These are phyloP conservation scores for Strobilomyces confusus DNA, from an alignment of 768 basidiomycete genomes.

Conservation along the genomic window DNA sequence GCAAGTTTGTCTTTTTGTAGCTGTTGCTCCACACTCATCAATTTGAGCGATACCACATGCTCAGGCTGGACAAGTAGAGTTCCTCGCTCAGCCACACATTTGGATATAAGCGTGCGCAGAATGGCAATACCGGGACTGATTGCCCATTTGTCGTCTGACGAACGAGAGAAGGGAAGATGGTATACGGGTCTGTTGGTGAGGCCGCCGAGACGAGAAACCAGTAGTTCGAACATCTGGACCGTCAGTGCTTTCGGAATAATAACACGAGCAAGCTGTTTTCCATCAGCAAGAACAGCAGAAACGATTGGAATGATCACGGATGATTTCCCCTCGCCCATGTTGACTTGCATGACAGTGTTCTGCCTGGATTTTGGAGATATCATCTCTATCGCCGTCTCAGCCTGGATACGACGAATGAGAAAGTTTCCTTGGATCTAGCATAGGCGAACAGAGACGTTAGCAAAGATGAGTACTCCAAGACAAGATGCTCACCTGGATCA, in stretches of 20 bases:
- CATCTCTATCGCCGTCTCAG: constrained; percentile 39
- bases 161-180: constrained; percentile 37
- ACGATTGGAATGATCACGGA: not conserved
- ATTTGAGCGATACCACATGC: not conserved
- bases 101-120: not conserved
- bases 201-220: constrained; percentile 37
- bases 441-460: not conserved
- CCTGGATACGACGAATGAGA: constrained; percentile 36
- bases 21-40: not conserved
- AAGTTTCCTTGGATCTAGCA: constrained; percentile 41
- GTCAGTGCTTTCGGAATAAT: constrained; percentile 42
- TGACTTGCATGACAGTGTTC: constrained; percentile 37
- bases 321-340: too few species aligned
- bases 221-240: constrained; percentile 43
- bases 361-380: constrained; percentile 31
- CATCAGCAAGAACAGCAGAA: constrained; percentile 38
- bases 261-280: constrained; percentile 39
- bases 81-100: not conserved
- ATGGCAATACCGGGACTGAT: too few species aligned
- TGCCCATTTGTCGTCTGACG: too few species aligned
- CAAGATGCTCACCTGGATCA: constrained; percentile 35
- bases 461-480: too few species aligned
- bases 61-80: not conserved
- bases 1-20: not conserved
- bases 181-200: constrained; percentile 43